These are phyloP conservation scores for Diaporthe caulivora DNA, from an alignment of 2,329 filamentous ascomycete species.

Conservation along the genomic window DNA sequence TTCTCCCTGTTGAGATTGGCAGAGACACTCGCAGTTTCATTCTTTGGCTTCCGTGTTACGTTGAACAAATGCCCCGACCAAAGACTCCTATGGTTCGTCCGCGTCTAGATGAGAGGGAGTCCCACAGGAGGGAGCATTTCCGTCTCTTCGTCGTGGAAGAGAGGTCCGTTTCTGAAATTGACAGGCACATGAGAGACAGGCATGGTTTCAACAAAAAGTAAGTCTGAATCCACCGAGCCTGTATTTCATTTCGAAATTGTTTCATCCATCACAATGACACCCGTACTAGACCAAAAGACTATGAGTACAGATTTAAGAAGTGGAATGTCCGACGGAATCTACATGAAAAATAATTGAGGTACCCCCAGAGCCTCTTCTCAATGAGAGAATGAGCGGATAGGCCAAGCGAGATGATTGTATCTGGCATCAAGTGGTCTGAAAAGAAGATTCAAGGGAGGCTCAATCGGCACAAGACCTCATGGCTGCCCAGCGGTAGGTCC, in stretches of 20 bases:
- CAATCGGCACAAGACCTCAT: neutral
- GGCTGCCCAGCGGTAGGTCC: neutral
- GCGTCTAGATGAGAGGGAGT: neutral
- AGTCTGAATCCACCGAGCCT: accelerated
- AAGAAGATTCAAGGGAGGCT: neutral
- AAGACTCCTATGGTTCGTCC: neutral
- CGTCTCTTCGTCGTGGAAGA: neutral
- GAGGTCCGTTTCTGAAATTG: neutral
- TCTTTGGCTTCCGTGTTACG: too few species aligned
- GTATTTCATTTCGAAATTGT: neutral
- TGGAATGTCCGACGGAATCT: slow-evolving; percentile 1
- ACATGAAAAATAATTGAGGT: too few species aligned
- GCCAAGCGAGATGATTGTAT: neutral
- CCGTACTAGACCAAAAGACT: slow-evolving; percentile 3
- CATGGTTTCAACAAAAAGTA: neutral
- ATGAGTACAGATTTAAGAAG: slow-evolving; percentile 13
- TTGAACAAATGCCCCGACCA: neutral
- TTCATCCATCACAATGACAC: too few species aligned
- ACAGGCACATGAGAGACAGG: neutral
- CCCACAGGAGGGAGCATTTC: neutral
- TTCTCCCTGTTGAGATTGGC: too few species aligned
- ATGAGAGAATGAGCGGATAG: neutral
- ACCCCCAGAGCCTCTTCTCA: neutral
- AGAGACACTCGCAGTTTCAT: too few species aligned
- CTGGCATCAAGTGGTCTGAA: neutral